Evolutionary conservation across 1,284 basidiomycete genomes (phyloP).

Genomic region (Apiotrichum siamense): DNA sequence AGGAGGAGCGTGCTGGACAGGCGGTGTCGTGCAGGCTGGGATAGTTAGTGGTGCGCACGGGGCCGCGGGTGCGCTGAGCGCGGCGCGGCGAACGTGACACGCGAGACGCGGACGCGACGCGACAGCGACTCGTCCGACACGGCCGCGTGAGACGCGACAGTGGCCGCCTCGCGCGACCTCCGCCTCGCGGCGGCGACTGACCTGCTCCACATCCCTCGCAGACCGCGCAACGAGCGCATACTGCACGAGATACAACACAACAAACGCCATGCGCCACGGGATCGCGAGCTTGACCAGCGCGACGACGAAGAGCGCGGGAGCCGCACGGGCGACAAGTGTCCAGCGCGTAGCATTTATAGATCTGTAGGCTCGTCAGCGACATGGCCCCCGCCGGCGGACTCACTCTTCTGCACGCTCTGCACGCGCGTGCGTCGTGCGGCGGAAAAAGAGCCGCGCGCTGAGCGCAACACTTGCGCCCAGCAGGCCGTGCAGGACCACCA

Average conservation of each 20-base stretch:
- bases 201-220: neutral
- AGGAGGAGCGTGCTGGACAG: constrained; percentile 53
- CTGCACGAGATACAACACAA: constrained; percentile 73
- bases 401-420: too few species aligned
- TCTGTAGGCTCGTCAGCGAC: too few species aligned
- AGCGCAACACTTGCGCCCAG: neutral
- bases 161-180: too few species aligned
- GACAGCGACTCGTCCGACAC: too few species aligned
- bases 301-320: constrained; percentile 51
- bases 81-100: too few species aligned
- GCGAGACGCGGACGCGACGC: too few species aligned
- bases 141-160: too few species aligned
- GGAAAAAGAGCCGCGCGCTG: neutral
- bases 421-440: neutral
- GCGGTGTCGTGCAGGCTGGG: constrained; percentile 33
- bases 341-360: neutral
- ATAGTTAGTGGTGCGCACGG: neutral
- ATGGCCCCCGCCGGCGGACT: too few species aligned
- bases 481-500: neutral
- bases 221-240: constrained; percentile 37
- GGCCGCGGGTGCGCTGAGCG: neutral
- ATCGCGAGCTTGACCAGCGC: constrained; percentile 64
- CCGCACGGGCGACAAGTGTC: neutral
- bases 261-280: constrained; percentile 84
- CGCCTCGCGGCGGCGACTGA: neutral